Percentiles rank a stretch among this genome's conserved stretches.
These are phyloP conservation scores for Syzygium aromaticum DNA, from an alignment of 345 rosid genomes.

Conservation along the genomic window DNA sequence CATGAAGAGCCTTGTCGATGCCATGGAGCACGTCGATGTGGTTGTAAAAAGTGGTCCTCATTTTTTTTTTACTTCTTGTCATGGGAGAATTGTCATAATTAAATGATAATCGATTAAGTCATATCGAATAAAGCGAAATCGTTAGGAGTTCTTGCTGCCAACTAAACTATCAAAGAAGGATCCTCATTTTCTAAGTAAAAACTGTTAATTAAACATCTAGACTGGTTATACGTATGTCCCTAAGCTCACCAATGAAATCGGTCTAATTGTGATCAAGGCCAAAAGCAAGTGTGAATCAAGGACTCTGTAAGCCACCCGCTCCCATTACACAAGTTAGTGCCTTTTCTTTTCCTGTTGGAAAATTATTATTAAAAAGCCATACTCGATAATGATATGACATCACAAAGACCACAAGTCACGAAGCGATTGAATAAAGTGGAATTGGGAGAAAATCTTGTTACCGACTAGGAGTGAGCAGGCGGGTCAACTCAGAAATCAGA, in stretches of 20 bases:
- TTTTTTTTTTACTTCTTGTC: background rate
- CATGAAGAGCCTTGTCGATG: background rate
- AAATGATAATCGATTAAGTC: background rate
- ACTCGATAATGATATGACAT: background rate
- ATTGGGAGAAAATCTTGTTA: background rate
- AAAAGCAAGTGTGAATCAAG: background rate
- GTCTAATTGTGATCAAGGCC: background rate
- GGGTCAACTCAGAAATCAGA: background rate
- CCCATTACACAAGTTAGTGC: background rate
- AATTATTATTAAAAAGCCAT: background rate
- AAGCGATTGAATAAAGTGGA: background rate
- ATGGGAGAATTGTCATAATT: background rate
- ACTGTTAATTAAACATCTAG: background rate
- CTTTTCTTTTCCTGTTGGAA: background rate
- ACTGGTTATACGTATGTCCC: background rate
- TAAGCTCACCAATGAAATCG: background rate
- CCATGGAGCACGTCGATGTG: background rate
- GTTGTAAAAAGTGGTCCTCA: background rate
- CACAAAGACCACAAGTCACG: background rate
- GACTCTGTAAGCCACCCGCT: background rate
- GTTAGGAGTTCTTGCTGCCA: background rate
- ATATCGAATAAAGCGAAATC: background rate
- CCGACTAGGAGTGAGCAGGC: background rate
- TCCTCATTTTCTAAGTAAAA: background rate
- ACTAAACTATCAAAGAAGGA: background rate